phyloP scores from a whole-genome alignment of 805 yeast species.

The Ascoidea rubescens region DNA sequence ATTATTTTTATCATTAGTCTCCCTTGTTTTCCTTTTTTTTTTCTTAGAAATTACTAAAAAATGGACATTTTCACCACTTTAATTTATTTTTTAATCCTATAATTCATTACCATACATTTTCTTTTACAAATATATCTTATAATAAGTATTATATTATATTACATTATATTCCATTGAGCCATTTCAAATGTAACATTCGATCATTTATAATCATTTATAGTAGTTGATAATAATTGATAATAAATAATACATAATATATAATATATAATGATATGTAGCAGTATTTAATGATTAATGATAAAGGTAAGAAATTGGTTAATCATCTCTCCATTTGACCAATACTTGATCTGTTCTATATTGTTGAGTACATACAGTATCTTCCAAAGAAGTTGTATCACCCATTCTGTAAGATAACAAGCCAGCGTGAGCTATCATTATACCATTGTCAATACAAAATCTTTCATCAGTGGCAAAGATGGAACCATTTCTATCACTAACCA shows the following conservation, averaged over 20 bases:
- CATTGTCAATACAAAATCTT: slow-evolving; percentile 93
- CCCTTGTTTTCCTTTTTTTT: too few species aligned
- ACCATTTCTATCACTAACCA: slow-evolving; percentile 86
- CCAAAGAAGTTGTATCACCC: slow-evolving; percentile 39
- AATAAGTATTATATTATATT: too few species aligned
- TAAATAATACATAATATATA: background rate
- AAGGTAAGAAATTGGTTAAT: slow-evolving; percentile 12
- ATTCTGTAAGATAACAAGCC: slow-evolving; percentile 77
- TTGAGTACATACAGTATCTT: slow-evolving; percentile 76
- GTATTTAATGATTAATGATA: background rate
- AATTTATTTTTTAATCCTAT: too few species aligned
- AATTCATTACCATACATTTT: background rate
- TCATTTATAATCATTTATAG: background rate
- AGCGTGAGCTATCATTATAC: slow-evolving; percentile 98
- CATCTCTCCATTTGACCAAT: slow-evolving; percentile 77
- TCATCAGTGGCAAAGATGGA: slow-evolving; percentile 92
- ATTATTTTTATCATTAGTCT: too few species aligned
- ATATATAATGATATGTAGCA: background rate
- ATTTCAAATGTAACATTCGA: too few species aligned
- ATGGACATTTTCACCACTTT: background rate
- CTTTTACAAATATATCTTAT: background rate
- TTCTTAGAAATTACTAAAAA: too few species aligned
- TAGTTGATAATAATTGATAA: background rate
- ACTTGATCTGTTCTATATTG: slow-evolving; percentile 93
- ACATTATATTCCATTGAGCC: too few species aligned